Base-by-base conservation (phyloP, 2,329 filamentous ascomycete genomes). In the Alternaria dauci region DNA sequence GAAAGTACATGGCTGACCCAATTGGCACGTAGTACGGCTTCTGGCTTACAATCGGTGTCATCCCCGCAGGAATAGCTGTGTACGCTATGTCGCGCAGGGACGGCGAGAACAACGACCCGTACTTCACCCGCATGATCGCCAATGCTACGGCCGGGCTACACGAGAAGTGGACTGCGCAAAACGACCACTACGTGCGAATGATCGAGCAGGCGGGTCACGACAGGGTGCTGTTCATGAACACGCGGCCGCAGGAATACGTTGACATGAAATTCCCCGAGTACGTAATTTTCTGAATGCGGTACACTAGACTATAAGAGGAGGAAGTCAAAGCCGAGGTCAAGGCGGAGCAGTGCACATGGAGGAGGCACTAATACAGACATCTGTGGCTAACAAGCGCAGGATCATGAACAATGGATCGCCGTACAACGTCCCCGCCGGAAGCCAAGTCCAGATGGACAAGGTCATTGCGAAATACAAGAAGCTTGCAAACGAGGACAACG, bases 251-350 rank as follows among this genome's bases (percentile, higher is more conserved):
- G 66, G 81, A 78, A 55, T 76, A 82, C 67, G 79, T 87, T 44
- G 82, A 87, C 20, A 76, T 91, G 76, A 85, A 79, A 73, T 88
- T 85, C 70, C 87, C 86, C 34, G 89, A 91, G 89, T 91, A 85
- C 63, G 88, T 85, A 32, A 9, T 39, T 39, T 9, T 41, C 25
- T 43, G 9, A 39, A 7, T 18, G n/a, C 8, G 28, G 25, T 30
- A 26, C 2, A 3, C 38, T 8, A 42, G 6, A 12, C 11, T 36
- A 30, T n/a, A 20, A 1, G 9, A 28, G 20, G n/a, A 25, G 7
- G 26, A 14, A 9, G 1, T n/a, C 2, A 6, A 20, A 36, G 12
- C 4, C 23, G 30, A 23, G 8, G 2, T 11, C 14, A 12, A 50
- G 46, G 46, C 46, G 20, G 25, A 12, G 16, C 2, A 39, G 12